phyloP scores from a whole-genome alignment of 495 filamentous ascomycete genomes.

The Podospora conica region DNA sequence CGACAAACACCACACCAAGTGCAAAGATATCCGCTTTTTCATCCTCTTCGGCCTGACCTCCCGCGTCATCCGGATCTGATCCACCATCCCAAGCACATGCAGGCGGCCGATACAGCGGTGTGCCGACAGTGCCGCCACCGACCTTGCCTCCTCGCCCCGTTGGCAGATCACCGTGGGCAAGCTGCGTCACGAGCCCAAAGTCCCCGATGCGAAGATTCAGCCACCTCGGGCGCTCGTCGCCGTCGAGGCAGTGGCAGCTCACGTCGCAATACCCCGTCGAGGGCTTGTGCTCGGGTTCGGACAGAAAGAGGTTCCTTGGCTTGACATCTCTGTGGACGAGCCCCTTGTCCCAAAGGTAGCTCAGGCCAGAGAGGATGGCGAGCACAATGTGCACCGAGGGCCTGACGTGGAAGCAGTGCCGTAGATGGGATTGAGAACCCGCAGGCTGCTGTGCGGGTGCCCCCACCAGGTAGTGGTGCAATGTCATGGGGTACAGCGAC shows the following conservation, averaged over 20 bases:
- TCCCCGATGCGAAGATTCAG: conserved; percentile 5
- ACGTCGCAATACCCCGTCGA: background rate
- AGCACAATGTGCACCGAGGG: background rate
- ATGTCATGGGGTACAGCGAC: conserved; percentile 8
- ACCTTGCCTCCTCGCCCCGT: background rate
- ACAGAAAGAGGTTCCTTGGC: conserved; percentile 6
- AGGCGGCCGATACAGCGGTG: conserved; percentile 3
- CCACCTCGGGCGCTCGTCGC: background rate
- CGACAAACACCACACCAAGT: conserved; percentile 4
- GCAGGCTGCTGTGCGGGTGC: background rate
- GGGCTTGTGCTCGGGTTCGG: background rate
- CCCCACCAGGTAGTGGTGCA: background rate
- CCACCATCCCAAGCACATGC: conserved; percentile 2
- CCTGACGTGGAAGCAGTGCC: conserved; percentile 4
- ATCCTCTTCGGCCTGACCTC: background rate
- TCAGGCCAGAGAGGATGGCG: conserved; percentile 3
- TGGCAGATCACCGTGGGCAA: conserved; percentile 1
- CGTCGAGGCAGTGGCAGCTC: background rate
- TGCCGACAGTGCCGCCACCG: background rate
- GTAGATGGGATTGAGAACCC: background rate
- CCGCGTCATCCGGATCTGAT: background rate
- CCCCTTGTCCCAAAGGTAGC: background rate
- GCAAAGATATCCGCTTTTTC: conserved; percentile 8
- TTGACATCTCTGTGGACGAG: conserved; percentile 5
- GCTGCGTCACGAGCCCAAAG: conserved; percentile 6